Base-by-base conservation (phyloP, 2,329 filamentous ascomycete species). In the Ceratocystis eucalypticola region DNA sequence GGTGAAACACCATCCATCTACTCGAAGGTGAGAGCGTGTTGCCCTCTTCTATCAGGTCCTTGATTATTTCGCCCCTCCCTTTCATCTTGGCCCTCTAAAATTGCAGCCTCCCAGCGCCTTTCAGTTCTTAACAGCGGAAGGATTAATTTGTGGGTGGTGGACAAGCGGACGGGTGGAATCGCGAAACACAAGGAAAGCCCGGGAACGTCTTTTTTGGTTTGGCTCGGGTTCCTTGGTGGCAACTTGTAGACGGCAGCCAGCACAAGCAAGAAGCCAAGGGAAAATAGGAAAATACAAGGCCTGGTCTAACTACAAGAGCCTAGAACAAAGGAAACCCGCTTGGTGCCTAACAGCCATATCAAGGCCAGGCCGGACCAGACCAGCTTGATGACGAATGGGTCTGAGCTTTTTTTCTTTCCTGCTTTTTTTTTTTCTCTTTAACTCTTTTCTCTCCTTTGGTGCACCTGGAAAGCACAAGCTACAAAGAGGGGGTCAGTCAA, bases 81-180 rank as follows among this genome's bases (percentile, higher is more conserved):
- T n/a, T 22, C 37, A 41, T 3, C 12, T 15, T 15, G 10, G 10
- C 3, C 37, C 37, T 15, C 37, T 41, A 15, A 41, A 41, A 15
- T 15, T 41, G 37, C 37, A 1, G 12, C 55, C 55, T 59, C 53
- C 30, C 20, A 28, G 50, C 22, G 50, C 30, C 50, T 30, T 15
- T 33, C 28, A n/a, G 8, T 37, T 15, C 50, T 28, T 8, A 59
- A 30, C 17, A 59, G 55, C 25, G 55, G 55, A 12, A 59, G 55
- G 55, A 59, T 59, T 59, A 59, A 10, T 33, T 37, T 59, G 55
- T 59, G 55, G 55, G 28, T 59, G 55, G 55, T 59, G 55, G 55
- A 30, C 33, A 30, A 10, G 53, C 53, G 53, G 53, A n/a, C 28
- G 53, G 30, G 25, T 37, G 55, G 15, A 37, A 59, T 33, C 15